phyloP scores from a whole-genome alignment of 176 grass and related monocot genomes.

The maize (Zea mays) region Zm-B73-REFERENCE-NAM-5.0 NC_050098.1:162749001-162749500 shows the following conservation, averaged over 20 bases:
- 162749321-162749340: constrained; percentile 35
- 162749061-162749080: constrained; percentile 62
- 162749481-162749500: constrained; percentile 80
- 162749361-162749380: constrained; percentile 48
- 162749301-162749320: constrained; percentile 29
- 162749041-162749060: constrained; percentile 75
- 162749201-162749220: constrained; percentile 92
- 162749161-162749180: constrained; percentile 42
- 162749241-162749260: constrained; percentile 87
- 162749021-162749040: constrained; percentile 74
- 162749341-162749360: constrained; percentile 34
- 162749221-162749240: constrained; percentile 70
- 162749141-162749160: constrained; percentile 76
- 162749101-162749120: constrained; percentile 66
- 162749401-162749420: constrained; percentile 72
- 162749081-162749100: constrained; percentile 53
- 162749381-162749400: constrained; percentile 80
- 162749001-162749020: constrained; percentile 91
- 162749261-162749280: constrained; percentile 77
- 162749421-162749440: constrained; percentile 46
- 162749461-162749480: constrained; percentile 64
- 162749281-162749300: constrained; percentile 56
- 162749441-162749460: constrained; percentile 61
- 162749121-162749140: constrained; percentile 73
- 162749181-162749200: constrained; percentile 94